A percentile compares a stretch with the other conserved stretches of the same genome.
Conservation (phyloP, 2,329 filamentous ascomycete species). For the Geosmithia flava region DNA sequence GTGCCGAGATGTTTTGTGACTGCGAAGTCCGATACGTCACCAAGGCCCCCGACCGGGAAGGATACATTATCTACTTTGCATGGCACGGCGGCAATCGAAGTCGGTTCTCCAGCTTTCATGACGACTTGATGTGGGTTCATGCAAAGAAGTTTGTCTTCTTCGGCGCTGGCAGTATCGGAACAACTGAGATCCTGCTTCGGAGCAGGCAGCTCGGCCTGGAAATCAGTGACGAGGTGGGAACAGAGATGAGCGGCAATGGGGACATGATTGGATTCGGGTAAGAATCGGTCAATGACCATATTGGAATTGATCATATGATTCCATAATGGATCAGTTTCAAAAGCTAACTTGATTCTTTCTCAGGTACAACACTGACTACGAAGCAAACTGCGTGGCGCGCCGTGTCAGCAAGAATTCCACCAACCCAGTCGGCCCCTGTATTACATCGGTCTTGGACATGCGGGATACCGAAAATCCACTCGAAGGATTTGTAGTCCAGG, state of each 20-base stretch:
- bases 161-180: conserved; percentile 51
- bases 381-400: conserved; percentile 43
- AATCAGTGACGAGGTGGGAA: conserved; percentile 44
- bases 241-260: conserved; percentile 53
- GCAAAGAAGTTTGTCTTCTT: conserved; percentile 54
- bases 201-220: conserved; percentile 45
- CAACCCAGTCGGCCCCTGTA: conserved; percentile 47
- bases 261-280: conserved; percentile 53
- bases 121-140: conserved; percentile 55
- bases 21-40: conserved; percentile 53
- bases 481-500: conserved; percentile 52
- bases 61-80: conserved; percentile 52
- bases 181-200: conserved; percentile 52
- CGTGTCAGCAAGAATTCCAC: conserved; percentile 30
- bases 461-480: conserved; percentile 38
- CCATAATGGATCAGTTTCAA: no score
- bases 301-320: no score
- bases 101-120: conserved; percentile 38
- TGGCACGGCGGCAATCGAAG: conserved; percentile 49
- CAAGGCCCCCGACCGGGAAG: conserved; percentile 33
- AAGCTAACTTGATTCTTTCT: neutral
- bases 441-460: conserved; percentile 50
- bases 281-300: conserved; percentile 4
- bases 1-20: conserved; percentile 58
- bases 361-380: conserved; percentile 45